Evolutionary conservation across 306 rosid species (phyloP).

Genomic region (Vachellia collinsii): DNA sequence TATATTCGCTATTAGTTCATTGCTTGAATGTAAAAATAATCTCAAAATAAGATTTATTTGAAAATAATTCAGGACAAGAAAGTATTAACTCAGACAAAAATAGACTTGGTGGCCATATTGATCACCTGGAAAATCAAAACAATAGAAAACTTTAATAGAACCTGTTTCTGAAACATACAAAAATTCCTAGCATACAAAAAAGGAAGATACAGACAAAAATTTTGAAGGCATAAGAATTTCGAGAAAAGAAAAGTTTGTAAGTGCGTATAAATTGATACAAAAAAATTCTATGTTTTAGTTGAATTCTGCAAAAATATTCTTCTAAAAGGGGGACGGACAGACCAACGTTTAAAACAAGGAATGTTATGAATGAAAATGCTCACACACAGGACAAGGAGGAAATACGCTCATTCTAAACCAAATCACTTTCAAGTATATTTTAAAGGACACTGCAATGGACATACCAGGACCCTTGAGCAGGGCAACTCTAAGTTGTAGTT

Average conservation of each 20-base stretch:
- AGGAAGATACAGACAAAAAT: neutral
- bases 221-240: neutral
- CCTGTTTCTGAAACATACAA: slow-evolving; percentile 4
- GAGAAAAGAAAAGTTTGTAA: slow-evolving; percentile 3
- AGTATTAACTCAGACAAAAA: slow-evolving; percentile 79
- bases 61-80: slow-evolving; percentile 68
- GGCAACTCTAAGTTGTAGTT: too few relatives aligned
- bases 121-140: slow-evolving; percentile 61
- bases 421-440: slow-evolving; percentile 3
- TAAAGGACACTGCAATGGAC: too few relatives aligned
- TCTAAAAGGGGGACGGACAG: neutral
- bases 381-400: neutral
- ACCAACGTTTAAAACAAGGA: too few relatives aligned
- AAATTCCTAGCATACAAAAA: neutral
- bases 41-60: slow-evolving; percentile 79
- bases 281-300: too few relatives aligned
- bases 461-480: too few relatives aligned
- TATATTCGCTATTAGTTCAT: neutral
- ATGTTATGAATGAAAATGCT: neutral
- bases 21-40: slow-evolving; percentile 43
- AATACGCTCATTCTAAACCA: slow-evolving; percentile 10
- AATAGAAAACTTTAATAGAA: slow-evolving; percentile 20
- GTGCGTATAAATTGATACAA: neutral
- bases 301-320: slow-evolving; percentile 16
- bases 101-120: slow-evolving; percentile 87